A percentile compares a stretch with the other conserved stretches of the same genome.
Evolutionary conservation across 2,329 filamentous ascomycete genomes (phyloP).

Genomic region (Arachnopeziza araneosa): DNA sequence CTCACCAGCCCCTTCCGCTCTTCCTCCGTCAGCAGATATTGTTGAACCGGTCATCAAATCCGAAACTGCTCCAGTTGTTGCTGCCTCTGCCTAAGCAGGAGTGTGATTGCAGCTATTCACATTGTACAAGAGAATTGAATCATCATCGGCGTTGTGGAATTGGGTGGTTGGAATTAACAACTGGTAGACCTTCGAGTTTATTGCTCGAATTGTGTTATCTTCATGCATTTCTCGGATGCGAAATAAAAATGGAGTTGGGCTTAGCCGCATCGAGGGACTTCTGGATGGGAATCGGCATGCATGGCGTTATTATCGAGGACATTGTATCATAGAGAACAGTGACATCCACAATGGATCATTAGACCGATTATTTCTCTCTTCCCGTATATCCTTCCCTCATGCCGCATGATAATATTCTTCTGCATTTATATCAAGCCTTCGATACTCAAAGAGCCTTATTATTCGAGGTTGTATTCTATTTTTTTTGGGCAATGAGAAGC

Average conservation of each 20-base stretch:
- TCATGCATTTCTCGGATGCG: neutral
- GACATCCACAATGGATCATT: neutral
- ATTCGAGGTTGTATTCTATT: too few relatives aligned
- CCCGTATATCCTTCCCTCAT: neutral
- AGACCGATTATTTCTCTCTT: neutral
- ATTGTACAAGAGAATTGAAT: neutral
- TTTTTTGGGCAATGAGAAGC: too few relatives aligned
- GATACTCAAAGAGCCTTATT: too few relatives aligned
- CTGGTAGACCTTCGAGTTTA: neutral
- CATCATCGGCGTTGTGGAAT: neutral
- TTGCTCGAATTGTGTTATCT: neutral
- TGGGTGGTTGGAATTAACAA: neutral
- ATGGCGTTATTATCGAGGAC: slow-evolving; percentile 6
- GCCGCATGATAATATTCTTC: neutral
- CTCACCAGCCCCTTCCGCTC: slow-evolving; percentile 39
- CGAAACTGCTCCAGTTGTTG: slow-evolving; percentile 8
- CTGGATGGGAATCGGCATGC: neutral
- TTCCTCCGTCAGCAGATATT: slow-evolving; percentile 31
- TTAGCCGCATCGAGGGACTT: neutral
- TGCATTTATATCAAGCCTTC: too few relatives aligned
- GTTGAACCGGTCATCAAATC: slow-evolving; percentile 3
- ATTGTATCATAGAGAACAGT: slow-evolving; percentile 12
- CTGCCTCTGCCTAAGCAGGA: slow-evolving; percentile 9
- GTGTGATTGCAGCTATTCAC: neutral
- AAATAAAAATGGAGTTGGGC: slow-evolving; percentile 12